Evolutionary conservation across 2,329 filamentous ascomycete species (phyloP).

Genomic region (Trichoderma hamatum): DNA sequence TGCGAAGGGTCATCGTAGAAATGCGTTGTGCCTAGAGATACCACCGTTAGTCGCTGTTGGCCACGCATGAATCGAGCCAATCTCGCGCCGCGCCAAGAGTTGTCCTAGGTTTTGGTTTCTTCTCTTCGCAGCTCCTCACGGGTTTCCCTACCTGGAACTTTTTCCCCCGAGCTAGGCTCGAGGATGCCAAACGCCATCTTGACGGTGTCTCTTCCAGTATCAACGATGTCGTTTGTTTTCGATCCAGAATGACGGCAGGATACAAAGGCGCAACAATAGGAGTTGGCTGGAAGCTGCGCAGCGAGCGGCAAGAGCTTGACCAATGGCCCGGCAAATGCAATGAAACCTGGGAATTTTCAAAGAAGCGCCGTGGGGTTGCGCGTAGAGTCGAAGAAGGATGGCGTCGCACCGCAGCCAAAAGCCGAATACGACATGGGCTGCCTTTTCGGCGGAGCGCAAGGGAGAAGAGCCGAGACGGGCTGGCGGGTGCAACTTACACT

Average conservation of each 20-base stretch:
- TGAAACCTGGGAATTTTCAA: background rate
- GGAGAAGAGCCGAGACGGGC: background rate
- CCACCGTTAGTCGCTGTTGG: background rate
- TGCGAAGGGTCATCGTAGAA: constrained; percentile 64
- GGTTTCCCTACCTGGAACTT: constrained; percentile 69
- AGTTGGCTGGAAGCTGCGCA: background rate
- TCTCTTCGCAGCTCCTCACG: background rate
- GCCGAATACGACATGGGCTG: background rate
- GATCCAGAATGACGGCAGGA: constrained; percentile 1
- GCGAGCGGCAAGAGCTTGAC: background rate
- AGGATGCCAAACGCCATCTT: constrained; percentile 66
- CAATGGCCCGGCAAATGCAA: background rate
- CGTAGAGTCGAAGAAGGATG: background rate
- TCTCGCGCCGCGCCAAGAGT: background rate
- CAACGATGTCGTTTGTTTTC: background rate
- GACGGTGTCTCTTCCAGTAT: background rate
- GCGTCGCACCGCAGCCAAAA: background rate
- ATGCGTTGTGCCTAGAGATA: constrained; percentile 57
- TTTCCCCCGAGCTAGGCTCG: constrained; percentile 64
- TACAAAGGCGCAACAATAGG: background rate
- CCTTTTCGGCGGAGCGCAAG: background rate
- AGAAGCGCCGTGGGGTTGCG: background rate
- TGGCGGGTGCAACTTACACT: background rate
- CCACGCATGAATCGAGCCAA: background rate
- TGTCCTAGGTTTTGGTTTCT: background rate